A percentile compares a stretch with the other conserved stretches of the same genome.
phyloP scores from a whole-genome alignment of 345 rosid species.

The Moricandia arvensis region DNA sequence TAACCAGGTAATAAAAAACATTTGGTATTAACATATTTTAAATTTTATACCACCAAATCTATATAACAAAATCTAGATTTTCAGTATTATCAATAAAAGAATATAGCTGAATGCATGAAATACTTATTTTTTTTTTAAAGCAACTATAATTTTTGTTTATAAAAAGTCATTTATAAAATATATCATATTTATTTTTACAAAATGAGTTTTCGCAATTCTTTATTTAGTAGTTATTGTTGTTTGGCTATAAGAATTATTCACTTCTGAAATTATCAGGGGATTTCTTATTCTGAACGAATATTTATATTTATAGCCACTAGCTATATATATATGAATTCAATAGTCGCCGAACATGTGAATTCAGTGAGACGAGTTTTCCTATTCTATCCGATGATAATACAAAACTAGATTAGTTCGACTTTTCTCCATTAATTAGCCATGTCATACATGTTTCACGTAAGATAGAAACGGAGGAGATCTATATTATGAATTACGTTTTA shows the following conservation, averaged over 20 bases:
- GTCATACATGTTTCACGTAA: not conserved
- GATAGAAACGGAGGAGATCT: slow-evolving; percentile 4
- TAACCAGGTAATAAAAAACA: not conserved
- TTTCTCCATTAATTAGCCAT: slow-evolving; percentile 7
- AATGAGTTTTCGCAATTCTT: not conserved
- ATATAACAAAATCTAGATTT: not conserved
- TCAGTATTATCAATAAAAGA: not conserved
- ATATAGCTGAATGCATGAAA: not conserved
- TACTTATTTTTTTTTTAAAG: too few relatives aligned
- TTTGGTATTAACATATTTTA: not conserved
- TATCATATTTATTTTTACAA: not conserved
- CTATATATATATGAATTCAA: slow-evolving; percentile 16
- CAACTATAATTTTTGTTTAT: not conserved
- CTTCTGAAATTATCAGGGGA: not conserved
- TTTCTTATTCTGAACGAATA: slow-evolving; percentile 18
- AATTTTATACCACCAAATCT: not conserved
- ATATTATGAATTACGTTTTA: not conserved
- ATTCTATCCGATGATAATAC: not conserved
- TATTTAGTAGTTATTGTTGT: slow-evolving; percentile 8
- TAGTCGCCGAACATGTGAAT: slow-evolving; percentile 28
- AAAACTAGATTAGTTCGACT: not conserved
- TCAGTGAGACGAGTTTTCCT: slow-evolving; percentile 5
- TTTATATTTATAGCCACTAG: slow-evolving; percentile 21
- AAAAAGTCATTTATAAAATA: too few relatives aligned
- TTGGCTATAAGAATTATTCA: slow-evolving; percentile 4